These are phyloP conservation scores for Lipomyces chichibuensis DNA, from an alignment of 805 yeast genomes.

Conservation along the genomic window DNA sequence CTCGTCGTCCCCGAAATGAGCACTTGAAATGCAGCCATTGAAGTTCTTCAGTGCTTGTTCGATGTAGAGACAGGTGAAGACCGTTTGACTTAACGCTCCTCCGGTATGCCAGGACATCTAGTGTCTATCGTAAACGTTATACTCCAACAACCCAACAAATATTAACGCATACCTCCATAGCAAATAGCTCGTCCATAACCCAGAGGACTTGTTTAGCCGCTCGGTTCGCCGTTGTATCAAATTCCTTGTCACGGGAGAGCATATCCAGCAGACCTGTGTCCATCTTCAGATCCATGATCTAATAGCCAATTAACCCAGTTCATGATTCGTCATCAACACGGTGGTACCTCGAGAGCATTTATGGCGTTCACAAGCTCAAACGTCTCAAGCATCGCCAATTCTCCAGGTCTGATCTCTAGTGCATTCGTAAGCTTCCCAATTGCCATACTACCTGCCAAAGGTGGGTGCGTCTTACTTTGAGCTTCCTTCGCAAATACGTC, in stretches of 20 bases:
- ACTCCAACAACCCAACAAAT: not conserved
- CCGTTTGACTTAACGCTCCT: constrained; percentile 72
- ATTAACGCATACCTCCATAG: constrained; percentile 45
- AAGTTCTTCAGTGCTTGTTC: constrained; percentile 55
- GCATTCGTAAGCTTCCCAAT: constrained; percentile 1
- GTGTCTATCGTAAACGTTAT: not conserved
- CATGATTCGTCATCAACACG: constrained; percentile 7
- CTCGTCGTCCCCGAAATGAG: constrained; percentile 20
- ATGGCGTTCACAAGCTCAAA: constrained; percentile 82
- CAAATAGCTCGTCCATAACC: constrained; percentile 57
- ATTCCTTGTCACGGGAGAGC: constrained; percentile 49
- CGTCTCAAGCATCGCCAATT: constrained; percentile 59
- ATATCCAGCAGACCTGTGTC: constrained; percentile 74
- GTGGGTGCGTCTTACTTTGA: constrained; percentile 6
- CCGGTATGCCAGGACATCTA: constrained; percentile 74
- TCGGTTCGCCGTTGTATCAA: constrained; percentile 48
- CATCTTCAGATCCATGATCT: constrained; percentile 60
- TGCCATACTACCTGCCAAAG: not conserved
- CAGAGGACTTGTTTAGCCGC: constrained; percentile 51
- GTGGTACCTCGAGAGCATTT: constrained; percentile 73
- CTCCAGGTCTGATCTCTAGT: constrained; percentile 51
- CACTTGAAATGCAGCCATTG: constrained; percentile 18
- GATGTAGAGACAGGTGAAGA: constrained; percentile 74
- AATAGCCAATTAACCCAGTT: not conserved
- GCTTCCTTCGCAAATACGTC: constrained; percentile 15